Base-by-base conservation (phyloP, 352 stramenopile species). In the Globisporangium cystogenes region DNA sequence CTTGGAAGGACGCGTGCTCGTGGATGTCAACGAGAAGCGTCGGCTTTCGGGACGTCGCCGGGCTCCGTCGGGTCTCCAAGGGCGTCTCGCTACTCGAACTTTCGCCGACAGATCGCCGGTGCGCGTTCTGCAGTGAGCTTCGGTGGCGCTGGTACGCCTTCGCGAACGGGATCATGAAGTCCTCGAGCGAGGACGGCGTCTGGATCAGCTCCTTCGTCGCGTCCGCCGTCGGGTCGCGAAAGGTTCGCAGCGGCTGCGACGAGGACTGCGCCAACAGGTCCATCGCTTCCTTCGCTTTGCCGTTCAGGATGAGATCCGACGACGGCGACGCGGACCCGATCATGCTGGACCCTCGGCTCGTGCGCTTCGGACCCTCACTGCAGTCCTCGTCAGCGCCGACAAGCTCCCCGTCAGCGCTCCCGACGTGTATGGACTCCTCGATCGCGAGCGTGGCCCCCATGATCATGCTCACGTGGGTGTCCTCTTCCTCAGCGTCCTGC, bases 381-480 rank as follows among this genome's bases (percentile, higher is more conserved):
- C 26, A 2, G 11, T 20, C 26, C 14, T 43, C 20, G 18, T 31
- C 41, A 2, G 35, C 29, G 8, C 16, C 16, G 15, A 3, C 24
- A 11, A 33, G 26, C 4, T 48, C 33, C 5, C 35, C 21, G 11
- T 42, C 48, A 1, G 8, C 35, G 6, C 15, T 44, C 10, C 23
- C 49, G 8, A 26, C 33, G 29, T 58, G 62, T 10, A 74, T 74
- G 7, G 68, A 71, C 48, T 80, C 66, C 40, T 92, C 78, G 27
- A 92, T 76, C 11, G 82, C 81, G 7, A 92, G 72, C 23, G 81
- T 92, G 15, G 81, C 78, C 16, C 81, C 81, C 74, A 92, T 86
- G 58, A 92, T 87, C 58, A 92, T 74, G 24, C 75, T 87, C 20
- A 92, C 76, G n/a, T 82, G 78, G 0, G 77, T 86, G 36, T 86